A percentile compares a stretch with the other conserved stretches of the same genome.
Evolutionary conservation across 2,329 filamentous ascomycete species (phyloP).

Genomic region (Hysterium pulicare): DNA sequence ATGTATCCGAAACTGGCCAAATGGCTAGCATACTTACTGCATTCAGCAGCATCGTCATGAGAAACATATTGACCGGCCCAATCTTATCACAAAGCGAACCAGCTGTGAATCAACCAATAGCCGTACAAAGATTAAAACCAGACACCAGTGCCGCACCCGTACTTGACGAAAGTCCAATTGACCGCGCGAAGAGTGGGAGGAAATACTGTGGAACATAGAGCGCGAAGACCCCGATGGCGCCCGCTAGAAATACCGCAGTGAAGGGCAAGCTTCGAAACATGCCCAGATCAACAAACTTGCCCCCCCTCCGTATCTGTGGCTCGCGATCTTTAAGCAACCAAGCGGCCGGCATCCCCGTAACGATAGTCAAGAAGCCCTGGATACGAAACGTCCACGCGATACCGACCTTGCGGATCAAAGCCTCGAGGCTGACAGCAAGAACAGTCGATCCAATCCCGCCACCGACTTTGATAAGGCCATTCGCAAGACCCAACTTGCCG

Average conservation of each 20-base stretch:
- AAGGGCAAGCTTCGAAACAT: slow-evolving; percentile 25
- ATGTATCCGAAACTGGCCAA: slow-evolving; percentile 24
- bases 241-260: slow-evolving; percentile 20
- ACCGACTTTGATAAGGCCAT: slow-evolving; percentile 28
- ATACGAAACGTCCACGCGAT: slow-evolving; percentile 31
- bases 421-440: slow-evolving; percentile 23
- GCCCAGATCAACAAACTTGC: slow-evolving; percentile 20
- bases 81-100: slow-evolving; percentile 27
- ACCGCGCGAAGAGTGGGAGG: slow-evolving; percentile 26
- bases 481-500: slow-evolving; percentile 25
- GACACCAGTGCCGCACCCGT: slow-evolving; percentile 26
- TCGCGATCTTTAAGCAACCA: slow-evolving; percentile 25
- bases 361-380: slow-evolving; percentile 23
- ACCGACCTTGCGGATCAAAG: slow-evolving; percentile 21
- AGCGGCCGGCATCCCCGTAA: slow-evolving; percentile 22
- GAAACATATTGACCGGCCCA: slow-evolving; percentile 30
- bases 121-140: slow-evolving; percentile 27
- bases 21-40: slow-evolving; percentile 28
- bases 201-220: slow-evolving; percentile 31
- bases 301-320: slow-evolving; percentile 14
- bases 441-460: slow-evolving; percentile 27
- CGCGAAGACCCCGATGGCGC: slow-evolving; percentile 23
- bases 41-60: slow-evolving; percentile 24
- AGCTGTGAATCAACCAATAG: slow-evolving; percentile 24
- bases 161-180: slow-evolving; percentile 20